phyloP scores from a whole-genome alignment of 2,329 filamentous ascomycete genomes.

The Plenodomus lindquistii region DNA sequence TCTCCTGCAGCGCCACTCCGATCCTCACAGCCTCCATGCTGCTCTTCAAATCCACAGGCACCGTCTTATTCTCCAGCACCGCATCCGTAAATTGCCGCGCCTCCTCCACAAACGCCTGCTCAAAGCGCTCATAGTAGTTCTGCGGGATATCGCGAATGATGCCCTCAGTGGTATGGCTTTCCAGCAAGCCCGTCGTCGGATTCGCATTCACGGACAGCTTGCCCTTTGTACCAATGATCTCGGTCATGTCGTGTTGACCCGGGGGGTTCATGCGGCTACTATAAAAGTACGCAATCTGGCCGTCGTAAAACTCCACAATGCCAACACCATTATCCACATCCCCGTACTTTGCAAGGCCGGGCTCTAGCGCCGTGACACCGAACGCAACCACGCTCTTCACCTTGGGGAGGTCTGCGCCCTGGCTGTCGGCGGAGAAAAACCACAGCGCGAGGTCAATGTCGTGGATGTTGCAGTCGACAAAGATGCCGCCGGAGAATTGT shows the following conservation, averaged over 20 bases:
- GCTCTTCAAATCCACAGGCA: slow-evolving; percentile 61
- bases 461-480: slow-evolving; percentile 72
- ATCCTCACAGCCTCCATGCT: slow-evolving; percentile 65
- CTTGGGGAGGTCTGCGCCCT: slow-evolving; percentile 34
- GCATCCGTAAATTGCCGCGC: slow-evolving; percentile 65
- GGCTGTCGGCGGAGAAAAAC: slow-evolving; percentile 55
- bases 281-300: slow-evolving; percentile 68
- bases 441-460: slow-evolving; percentile 69
- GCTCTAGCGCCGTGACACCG: slow-evolving; percentile 63
- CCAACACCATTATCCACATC: slow-evolving; percentile 67
- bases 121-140: slow-evolving; percentile 66
- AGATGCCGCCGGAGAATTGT: slow-evolving; percentile 67
- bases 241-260: slow-evolving; percentile 51
- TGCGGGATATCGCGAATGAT: slow-evolving; percentile 63
- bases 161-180: slow-evolving; percentile 58
- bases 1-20: slow-evolving; percentile 56
- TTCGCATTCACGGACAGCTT: slow-evolving; percentile 56
- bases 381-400: slow-evolving; percentile 61
- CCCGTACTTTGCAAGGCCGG: slow-evolving; percentile 60
- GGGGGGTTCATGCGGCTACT: slow-evolving; percentile 68
- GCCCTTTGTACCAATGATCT: neutral
- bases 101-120: slow-evolving; percentile 66
- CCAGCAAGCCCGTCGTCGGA: slow-evolving; percentile 59
- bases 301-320: slow-evolving; percentile 67
- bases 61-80: slow-evolving; percentile 58